Evolutionary conservation across 306 rosid genomes (phyloP).

Genomic region (Ziziphus jujuba): DNA sequence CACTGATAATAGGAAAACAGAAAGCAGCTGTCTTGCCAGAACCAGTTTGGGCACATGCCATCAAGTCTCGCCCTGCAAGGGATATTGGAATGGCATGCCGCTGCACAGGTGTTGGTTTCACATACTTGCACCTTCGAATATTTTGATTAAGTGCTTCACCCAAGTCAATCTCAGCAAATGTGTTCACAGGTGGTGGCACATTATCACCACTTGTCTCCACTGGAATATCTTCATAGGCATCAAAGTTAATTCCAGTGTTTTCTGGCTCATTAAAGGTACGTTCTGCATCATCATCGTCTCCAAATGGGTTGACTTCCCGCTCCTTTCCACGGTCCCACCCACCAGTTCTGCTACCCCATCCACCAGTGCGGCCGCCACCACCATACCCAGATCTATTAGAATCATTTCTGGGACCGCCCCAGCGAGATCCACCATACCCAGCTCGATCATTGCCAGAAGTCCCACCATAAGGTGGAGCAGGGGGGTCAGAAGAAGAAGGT

Average conservation of each 20-base stretch:
- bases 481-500: conserved; percentile 37
- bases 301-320: conserved; percentile 75
- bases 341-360: conserved; percentile 54
- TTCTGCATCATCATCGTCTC: conserved; percentile 52
- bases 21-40: conserved; percentile 95
- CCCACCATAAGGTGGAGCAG: conserved; percentile 46
- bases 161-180: conserved; percentile 86
- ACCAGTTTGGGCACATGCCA: conserved; percentile 96
- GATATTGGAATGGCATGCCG: conserved; percentile 85
- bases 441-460: conserved; percentile 39
- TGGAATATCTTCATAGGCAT: conserved; percentile 85
- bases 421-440: conserved; percentile 44
- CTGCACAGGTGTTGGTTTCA: conserved; percentile 86
- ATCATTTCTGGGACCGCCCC: conserved; percentile 49
- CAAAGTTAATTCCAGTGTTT: conserved; percentile 68
- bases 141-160: conserved; percentile 77
- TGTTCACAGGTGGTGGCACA: conserved; percentile 74
- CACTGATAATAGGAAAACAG: conserved; percentile 85
- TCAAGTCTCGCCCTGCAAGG: conserved; percentile 75
- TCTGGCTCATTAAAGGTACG: conserved; percentile 49
- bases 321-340: conserved; percentile 77
- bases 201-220: conserved; percentile 82
- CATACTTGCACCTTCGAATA: conserved; percentile 79
- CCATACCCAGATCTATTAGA: conserved; percentile 47
- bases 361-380: conserved; percentile 46